phyloP scores from a whole-genome alignment of 2,329 filamentous ascomycete genomes.

The Ophiostoma sp. region DNA sequence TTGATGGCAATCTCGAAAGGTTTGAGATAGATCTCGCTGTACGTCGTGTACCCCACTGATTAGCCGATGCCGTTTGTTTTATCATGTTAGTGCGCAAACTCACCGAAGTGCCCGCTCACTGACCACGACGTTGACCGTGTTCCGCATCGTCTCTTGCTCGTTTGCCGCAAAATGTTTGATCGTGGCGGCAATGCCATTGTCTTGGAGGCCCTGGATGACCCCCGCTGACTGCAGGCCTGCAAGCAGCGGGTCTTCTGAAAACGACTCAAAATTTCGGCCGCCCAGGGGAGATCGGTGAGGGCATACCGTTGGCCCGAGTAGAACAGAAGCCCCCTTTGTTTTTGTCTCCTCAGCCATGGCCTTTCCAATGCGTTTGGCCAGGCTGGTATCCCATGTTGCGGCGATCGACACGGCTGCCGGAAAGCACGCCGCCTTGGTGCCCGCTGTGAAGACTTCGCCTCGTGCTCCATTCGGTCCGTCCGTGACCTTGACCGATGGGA shows the following conservation, averaged over 20 bases:
- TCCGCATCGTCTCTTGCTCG: slow-evolving; percentile 52
- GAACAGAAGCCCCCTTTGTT: slow-evolving; percentile 17
- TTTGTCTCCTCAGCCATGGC: slow-evolving; percentile 20
- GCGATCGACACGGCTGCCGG: slow-evolving; percentile 17
- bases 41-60: background rate
- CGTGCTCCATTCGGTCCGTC: slow-evolving; percentile 20
- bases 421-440: slow-evolving; percentile 19
- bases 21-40: slow-evolving; percentile 15
- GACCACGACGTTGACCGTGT: slow-evolving; percentile 48
- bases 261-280: background rate
- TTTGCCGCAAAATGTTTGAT: slow-evolving; percentile 46
- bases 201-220: slow-evolving; percentile 35
- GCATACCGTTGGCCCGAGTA: slow-evolving; percentile 4
- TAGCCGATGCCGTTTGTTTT: background rate
- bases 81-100: background rate
- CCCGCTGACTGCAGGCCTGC: slow-evolving; percentile 35
- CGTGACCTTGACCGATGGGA: slow-evolving; percentile 9
- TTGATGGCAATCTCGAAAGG: slow-evolving; percentile 18
- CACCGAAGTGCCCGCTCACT: slow-evolving; percentile 54
- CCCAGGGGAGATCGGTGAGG: slow-evolving; percentile 31
- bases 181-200: slow-evolving; percentile 35
- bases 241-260: slow-evolving; percentile 46
- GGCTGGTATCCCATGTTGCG: slow-evolving; percentile 5
- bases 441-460: slow-evolving; percentile 9
- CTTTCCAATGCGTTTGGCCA: slow-evolving; percentile 1